phyloP scores from a whole-genome alignment of 192 early-diverging fungal genomes.

The Gryganskiella cystojenkinii region DNA sequence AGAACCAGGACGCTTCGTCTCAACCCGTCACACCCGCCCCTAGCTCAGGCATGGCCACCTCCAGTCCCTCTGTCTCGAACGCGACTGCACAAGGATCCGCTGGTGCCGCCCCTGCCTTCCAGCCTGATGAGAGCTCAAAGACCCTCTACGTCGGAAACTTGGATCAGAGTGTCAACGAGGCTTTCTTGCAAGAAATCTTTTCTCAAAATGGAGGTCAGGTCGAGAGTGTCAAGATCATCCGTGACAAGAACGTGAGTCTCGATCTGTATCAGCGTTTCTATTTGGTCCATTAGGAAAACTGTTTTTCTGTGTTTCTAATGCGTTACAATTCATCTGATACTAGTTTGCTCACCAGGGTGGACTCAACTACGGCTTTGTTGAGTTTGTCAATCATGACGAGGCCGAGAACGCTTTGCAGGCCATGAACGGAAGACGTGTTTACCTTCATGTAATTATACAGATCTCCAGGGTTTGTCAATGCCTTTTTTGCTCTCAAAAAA shows the following conservation, averaged over 20 bases:
- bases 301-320: neutral
- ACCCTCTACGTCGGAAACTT: conserved; percentile 90
- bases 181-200: conserved; percentile 81
- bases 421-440: conserved; percentile 78
- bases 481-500: no score
- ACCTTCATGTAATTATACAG: conserved; percentile 62
- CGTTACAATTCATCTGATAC: neutral
- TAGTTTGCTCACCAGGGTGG: conserved; percentile 72
- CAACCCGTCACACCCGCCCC: neutral
- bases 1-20: neutral
- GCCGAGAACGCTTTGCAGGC: conserved; percentile 77
- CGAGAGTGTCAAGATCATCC: conserved; percentile 82
- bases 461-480: neutral
- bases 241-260: conserved; percentile 71
- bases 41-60: neutral
- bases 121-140: conserved; percentile 61
- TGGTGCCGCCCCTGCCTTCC: conserved; percentile 43
- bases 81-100: neutral
- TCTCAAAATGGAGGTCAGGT: conserved; percentile 67
- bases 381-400: conserved; percentile 75
- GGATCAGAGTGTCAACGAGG: conserved; percentile 83
- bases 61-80: neutral
- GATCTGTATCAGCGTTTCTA: neutral
- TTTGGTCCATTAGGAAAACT: neutral
- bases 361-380: conserved; percentile 92